Base-by-base conservation (phyloP, 306 rosid species). In the Vicia faba region DNA sequence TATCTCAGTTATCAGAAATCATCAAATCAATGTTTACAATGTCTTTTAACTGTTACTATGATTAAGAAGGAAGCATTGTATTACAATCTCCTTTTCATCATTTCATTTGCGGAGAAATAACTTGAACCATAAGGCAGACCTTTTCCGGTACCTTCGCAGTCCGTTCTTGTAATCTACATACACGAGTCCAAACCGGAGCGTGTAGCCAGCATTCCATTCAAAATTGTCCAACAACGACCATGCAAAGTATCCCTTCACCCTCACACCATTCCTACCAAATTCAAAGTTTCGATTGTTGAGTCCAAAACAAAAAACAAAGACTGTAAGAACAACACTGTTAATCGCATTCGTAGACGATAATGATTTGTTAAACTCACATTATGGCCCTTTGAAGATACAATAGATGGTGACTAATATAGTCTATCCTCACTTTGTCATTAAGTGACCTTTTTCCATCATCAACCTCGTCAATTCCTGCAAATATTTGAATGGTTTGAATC, bases 211-310 rank as follows among this genome's bases (percentile, higher is more conserved):
- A n/a, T 0, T 11, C 93, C 87, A 87, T 69, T 88, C 88, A 8
- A 79, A 88, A 50, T 83, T 83, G 75, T 88, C 95, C 65, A 88
- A 72, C 64, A 88, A 73, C 35, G 91, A 85, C 95, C 91, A 88
- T 33, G 87, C 77, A 69, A 88, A 85, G 77, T 78, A 87, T 18
- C 95, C 90, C 73, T 79, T 87, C 77, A 84, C 88, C 31, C 82
- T 80, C 40, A 77, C 91, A 28, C 91, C 91, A 66, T 69, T 71
- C 79, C 88, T 88, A 15, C 50, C 71, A 74, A 61, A 45, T 60
- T 25, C 63, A 45, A 44, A 39, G 23, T 70, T 59, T 69, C 15
- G 14, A 45, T 16, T 15, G 29, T 63, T 49, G 59, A 57, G 62
- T 69, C 12, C 11, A 53, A 4, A 40, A 28, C n/a, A 29, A 2